phyloP scores from a whole-genome alignment of 2,329 filamentous ascomycete species.

The Triangularia verruculosa region DNA sequence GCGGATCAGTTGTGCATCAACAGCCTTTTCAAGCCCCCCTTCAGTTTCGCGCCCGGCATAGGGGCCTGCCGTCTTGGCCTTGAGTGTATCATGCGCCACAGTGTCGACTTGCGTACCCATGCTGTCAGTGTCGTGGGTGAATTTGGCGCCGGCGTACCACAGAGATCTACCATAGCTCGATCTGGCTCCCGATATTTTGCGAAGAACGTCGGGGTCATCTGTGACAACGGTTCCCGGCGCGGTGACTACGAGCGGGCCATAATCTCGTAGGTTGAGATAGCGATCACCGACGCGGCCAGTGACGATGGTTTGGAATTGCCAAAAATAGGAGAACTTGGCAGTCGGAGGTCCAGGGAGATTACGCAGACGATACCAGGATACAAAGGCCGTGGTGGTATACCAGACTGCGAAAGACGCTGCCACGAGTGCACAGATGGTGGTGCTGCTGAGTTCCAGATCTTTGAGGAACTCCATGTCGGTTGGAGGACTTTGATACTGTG shows the following conservation, averaged over 20 bases:
- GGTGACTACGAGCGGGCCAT: conserved; percentile 32
- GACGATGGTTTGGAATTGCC: neutral
- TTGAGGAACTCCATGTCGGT: neutral
- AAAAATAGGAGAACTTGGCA: conserved; percentile 14
- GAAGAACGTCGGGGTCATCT: conserved; percentile 28
- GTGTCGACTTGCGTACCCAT: conserved; percentile 46
- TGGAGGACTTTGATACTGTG: no score
- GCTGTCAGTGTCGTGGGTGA: conserved; percentile 45
- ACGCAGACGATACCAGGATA: conserved; percentile 8
- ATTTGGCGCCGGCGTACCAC: conserved; percentile 41
- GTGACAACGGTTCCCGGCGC: conserved; percentile 34
- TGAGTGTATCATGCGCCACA: conserved; percentile 39
- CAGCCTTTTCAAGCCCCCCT: conserved; percentile 40
- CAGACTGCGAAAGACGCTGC: neutral
- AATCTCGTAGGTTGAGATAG: conserved; percentile 26
- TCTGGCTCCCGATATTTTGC: conserved; percentile 22
- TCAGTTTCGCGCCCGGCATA: conserved; percentile 47
- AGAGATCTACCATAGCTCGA: conserved; percentile 22
- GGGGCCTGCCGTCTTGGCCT: conserved; percentile 40
- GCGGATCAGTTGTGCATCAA: conserved; percentile 44
- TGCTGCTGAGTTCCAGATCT: neutral
- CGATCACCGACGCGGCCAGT: conserved; percentile 26
- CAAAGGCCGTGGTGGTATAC: neutral
- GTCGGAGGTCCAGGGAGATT: conserved; percentile 14
- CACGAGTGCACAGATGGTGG: neutral